These are phyloP conservation scores for Exophiala dermatitidis DNA, from an alignment of 2,329 filamentous ascomycete genomes.

Conservation along the genomic window DNA sequence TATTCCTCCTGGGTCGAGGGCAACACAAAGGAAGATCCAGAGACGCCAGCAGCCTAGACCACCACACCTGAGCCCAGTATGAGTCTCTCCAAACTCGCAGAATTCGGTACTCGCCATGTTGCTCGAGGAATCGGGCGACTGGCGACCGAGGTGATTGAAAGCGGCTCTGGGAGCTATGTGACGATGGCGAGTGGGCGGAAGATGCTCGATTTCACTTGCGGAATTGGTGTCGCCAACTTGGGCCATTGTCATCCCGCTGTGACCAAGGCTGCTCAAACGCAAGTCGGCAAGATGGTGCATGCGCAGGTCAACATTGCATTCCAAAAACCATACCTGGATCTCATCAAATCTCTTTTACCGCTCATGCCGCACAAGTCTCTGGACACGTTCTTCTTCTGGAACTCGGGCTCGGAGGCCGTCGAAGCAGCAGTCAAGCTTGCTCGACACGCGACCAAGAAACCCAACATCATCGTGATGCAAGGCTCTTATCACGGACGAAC, in stretches of 20 bases:
- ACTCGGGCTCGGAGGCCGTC: constrained; percentile 33
- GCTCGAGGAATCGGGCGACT: constrained; percentile 28
- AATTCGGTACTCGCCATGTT: constrained; percentile 27
- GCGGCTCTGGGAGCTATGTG: constrained; percentile 31
- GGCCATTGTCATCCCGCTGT: constrained; percentile 35
- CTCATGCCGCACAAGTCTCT: constrained; percentile 34
- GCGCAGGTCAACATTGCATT: constrained; percentile 39
- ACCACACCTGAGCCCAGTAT: neutral
- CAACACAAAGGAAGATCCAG: too few species aligned
- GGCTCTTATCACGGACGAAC: constrained; percentile 35
- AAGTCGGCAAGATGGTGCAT: constrained; percentile 35
- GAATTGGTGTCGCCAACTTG: constrained; percentile 33
- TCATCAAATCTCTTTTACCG: constrained; percentile 32
- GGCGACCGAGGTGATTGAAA: constrained; percentile 29
- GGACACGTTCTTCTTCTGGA: constrained; percentile 39
- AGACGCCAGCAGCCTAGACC: too few species aligned
- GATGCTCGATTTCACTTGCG: constrained; percentile 33
- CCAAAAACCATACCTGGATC: constrained; percentile 34
- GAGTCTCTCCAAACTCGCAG: constrained; percentile 24
- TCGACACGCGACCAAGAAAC: constrained; percentile 33
- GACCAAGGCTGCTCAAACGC: constrained; percentile 33
- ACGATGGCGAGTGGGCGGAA: constrained; percentile 29
- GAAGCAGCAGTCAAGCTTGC: constrained; percentile 35
- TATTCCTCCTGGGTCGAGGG: too few species aligned
- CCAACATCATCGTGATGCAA: constrained; percentile 36